Percentiles rank a stretch among this genome's conserved stretches.
phyloP scores from a whole-genome alignment of 1,284 basidiomycete genomes.

The Leccinum fallax region DNA sequence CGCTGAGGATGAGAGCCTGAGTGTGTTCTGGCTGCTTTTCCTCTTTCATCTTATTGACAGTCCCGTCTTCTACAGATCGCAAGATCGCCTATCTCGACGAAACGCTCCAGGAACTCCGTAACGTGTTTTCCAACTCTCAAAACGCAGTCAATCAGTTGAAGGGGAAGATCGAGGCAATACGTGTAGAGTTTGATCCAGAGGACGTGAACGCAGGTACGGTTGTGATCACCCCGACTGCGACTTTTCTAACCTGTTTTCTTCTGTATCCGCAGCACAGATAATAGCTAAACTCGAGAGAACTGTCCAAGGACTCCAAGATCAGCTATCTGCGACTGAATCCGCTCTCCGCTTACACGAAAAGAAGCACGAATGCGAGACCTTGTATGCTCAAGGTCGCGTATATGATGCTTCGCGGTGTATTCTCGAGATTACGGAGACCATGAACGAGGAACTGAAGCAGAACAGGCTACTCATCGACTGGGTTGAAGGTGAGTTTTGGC shows the following conservation, averaged over 20 bases:
- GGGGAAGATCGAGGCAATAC: background rate
- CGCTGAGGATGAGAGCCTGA: background rate
- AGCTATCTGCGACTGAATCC: background rate
- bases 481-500: background rate
- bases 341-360: background rate
- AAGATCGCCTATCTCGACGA: background rate
- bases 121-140: background rate
- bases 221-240: background rate
- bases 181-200: background rate
- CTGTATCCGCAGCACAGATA: background rate
- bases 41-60: background rate
- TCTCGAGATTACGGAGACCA: background rate
- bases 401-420: background rate
- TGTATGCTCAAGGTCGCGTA: background rate
- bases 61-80: background rate
- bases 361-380: background rate
- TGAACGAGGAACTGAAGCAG: background rate
- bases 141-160: background rate
- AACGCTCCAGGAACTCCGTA: background rate
- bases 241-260: background rate
- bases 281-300: background rate
- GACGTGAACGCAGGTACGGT: background rate
- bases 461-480: background rate
- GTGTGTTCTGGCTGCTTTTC: background rate
- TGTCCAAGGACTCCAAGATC: background rate